A percentile compares a stretch with the other conserved stretches of the same genome.
phyloP scores from a whole-genome alignment of 148 eudicot species.

The Rhododendron griersonianum region DNA sequence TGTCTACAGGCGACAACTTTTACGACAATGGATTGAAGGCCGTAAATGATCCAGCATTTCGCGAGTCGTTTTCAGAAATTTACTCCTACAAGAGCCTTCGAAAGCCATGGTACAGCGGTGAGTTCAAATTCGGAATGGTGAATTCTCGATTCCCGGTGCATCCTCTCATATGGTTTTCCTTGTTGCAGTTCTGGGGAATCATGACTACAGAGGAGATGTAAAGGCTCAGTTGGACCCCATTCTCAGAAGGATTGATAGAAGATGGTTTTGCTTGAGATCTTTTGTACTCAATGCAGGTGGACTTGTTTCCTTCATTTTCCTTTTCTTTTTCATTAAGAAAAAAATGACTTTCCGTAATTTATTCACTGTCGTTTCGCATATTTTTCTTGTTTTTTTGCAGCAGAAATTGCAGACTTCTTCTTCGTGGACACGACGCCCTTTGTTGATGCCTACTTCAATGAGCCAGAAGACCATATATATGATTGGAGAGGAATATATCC shows the following conservation, averaged over 20 bases:
- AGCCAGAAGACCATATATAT: conserved; percentile 39
- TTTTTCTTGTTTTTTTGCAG: conserved; percentile 1
- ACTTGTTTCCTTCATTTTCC: neutral
- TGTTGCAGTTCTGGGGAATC: conserved; percentile 67
- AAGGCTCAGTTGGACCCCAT: conserved; percentile 58
- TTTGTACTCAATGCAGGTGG: conserved; percentile 65
- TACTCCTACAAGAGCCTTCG: conserved; percentile 76
- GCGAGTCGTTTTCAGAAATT: conserved; percentile 52
- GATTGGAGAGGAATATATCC: conserved; percentile 77
- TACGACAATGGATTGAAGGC: conserved; percentile 61
- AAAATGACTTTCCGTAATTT: neutral
- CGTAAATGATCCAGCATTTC: conserved; percentile 57
- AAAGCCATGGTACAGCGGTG: conserved; percentile 75
- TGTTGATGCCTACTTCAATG: conserved; percentile 47
- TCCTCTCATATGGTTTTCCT: neutral
- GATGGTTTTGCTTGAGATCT: conserved; percentile 75
- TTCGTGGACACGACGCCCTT: conserved; percentile 83
- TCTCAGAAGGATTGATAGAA: conserved; percentile 43
- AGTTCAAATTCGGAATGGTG: neutral
- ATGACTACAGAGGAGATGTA: conserved; percentile 81
- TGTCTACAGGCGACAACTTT: conserved; percentile 87
- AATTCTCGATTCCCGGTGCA: neutral
- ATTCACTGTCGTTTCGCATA: neutral
- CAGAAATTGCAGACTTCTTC: conserved; percentile 66
- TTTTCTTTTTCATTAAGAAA: neutral